phyloP scores from a whole-genome alignment of 345 rosid genomes.

The Gossypium herbaceum region DNA sequence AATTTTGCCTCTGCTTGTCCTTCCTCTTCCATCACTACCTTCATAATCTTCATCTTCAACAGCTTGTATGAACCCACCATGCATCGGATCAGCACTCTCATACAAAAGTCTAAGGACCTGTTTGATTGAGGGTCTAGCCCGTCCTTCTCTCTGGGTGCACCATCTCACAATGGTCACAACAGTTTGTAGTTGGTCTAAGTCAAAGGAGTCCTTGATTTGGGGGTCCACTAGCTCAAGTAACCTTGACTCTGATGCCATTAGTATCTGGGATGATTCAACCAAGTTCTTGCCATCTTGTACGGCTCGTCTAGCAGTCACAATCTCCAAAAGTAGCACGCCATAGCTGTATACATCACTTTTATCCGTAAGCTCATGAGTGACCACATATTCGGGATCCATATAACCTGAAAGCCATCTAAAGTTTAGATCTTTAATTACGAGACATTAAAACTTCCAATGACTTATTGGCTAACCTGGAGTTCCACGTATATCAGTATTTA shows the following conservation, averaged over 20 bases:
- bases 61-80: slow-evolving; percentile 59
- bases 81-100: slow-evolving; percentile 80
- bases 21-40: slow-evolving; percentile 62
- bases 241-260: slow-evolving; percentile 57
- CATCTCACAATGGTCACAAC: slow-evolving; percentile 62
- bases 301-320: slow-evolving; percentile 68
- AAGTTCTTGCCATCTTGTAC: slow-evolving; percentile 76
- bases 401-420: slow-evolving; percentile 55
- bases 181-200: slow-evolving; percentile 72
- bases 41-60: slow-evolving; percentile 60
- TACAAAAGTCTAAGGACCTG: slow-evolving; percentile 78
- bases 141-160: slow-evolving; percentile 89
- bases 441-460: neutral
- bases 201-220: slow-evolving; percentile 51
- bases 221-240: slow-evolving; percentile 65
- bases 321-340: slow-evolving; percentile 83
- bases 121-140: slow-evolving; percentile 79
- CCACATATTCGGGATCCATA: slow-evolving; percentile 90
- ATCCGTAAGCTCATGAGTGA: slow-evolving; percentile 84
- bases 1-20: slow-evolving; percentile 52
- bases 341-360: slow-evolving; percentile 91
- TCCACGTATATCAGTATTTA: slow-evolving; percentile 80
- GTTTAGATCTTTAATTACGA: slow-evolving; percentile 15
- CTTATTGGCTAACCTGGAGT: slow-evolving; percentile 77
- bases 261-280: slow-evolving; percentile 60